Evolutionary conservation across 495 filamentous ascomycete species (phyloP).

Genomic region (Oidiodendron maius): DNA sequence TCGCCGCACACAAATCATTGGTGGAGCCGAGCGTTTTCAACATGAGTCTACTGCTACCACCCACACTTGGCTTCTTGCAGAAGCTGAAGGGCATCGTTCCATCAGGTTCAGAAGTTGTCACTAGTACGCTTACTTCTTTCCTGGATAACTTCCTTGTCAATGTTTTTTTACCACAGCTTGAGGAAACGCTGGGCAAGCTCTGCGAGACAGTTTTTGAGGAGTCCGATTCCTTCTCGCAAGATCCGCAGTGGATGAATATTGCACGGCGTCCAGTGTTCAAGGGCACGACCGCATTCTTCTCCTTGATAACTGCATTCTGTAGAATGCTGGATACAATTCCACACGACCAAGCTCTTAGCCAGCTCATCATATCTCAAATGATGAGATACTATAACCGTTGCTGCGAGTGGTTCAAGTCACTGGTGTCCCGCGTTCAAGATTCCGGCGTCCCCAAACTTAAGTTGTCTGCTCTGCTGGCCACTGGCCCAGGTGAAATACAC

Average conservation of each 20-base stretch:
- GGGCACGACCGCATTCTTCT: slow-evolving; percentile 84
- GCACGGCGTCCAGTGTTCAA: slow-evolving; percentile 86
- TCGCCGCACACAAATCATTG: slow-evolving; percentile 69
- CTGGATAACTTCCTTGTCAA: slow-evolving; percentile 98
- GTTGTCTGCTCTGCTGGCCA: slow-evolving; percentile 64
- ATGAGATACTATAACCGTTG: slow-evolving; percentile 87
- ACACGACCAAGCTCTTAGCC: slow-evolving; percentile 91
- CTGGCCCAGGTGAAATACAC: slow-evolving; percentile 58
- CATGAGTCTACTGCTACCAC: slow-evolving; percentile 87
- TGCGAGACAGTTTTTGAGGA: slow-evolving; percentile 78
- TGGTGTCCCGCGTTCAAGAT: slow-evolving; percentile 52
- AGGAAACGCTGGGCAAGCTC: slow-evolving; percentile 88
- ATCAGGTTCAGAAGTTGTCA: slow-evolving; percentile 71
- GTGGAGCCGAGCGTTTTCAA: slow-evolving; percentile 97
- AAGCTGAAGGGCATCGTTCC: slow-evolving; percentile 89
- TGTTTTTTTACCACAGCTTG: slow-evolving; percentile 93
- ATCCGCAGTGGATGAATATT: slow-evolving; percentile 70
- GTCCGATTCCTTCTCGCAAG: slow-evolving; percentile 79
- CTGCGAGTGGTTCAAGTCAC: slow-evolving; percentile 77
- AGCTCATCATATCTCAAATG: slow-evolving; percentile 86
- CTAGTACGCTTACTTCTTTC: slow-evolving; percentile 87
- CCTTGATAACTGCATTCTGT: slow-evolving; percentile 82
- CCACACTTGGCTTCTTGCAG: slow-evolving; percentile 89
- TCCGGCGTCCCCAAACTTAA: slow-evolving; percentile 63
- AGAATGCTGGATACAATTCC: slow-evolving; percentile 92